Evolutionary conservation across 768 basidiomycete genomes (phyloP).

Genomic region (Leccinum imitatum): DNA sequence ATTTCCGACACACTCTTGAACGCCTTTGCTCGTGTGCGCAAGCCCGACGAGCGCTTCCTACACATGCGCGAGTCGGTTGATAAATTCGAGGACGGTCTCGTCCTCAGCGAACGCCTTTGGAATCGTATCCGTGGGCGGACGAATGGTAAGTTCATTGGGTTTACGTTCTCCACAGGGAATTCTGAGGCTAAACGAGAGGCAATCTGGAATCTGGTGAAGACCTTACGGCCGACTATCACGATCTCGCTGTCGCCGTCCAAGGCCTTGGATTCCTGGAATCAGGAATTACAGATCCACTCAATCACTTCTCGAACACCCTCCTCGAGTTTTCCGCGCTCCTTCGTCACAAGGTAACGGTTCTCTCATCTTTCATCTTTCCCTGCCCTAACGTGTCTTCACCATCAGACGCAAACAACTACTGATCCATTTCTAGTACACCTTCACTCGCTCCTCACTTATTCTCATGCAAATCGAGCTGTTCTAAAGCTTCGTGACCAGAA

Average conservation of each 20-base stretch:
- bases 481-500: slow-evolving; percentile 97
- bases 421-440: slow-evolving; percentile 91
- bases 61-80: slow-evolving; percentile 90
- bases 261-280: slow-evolving; percentile 97
- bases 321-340: slow-evolving; percentile 91
- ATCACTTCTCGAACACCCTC: slow-evolving; percentile 94
- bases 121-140: slow-evolving; percentile 75
- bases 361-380: not conserved
- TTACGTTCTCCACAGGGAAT: slow-evolving; percentile 35
- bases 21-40: slow-evolving; percentile 92
- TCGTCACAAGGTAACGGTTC: slow-evolving; percentile 67
- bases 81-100: slow-evolving; percentile 94
- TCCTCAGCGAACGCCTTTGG: slow-evolving; percentile 77
- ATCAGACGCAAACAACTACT: slow-evolving; percentile 82
- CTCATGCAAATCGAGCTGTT: slow-evolving; percentile 89
- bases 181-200: slow-evolving; percentile 88
- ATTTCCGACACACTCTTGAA: slow-evolving; percentile 95
- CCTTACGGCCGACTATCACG: slow-evolving; percentile 95
- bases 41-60: slow-evolving; percentile 95
- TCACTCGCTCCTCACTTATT: slow-evolving; percentile 91
- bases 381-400: slow-evolving; percentile 1
- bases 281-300: slow-evolving; percentile 96
- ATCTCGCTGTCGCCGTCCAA: slow-evolving; percentile 93
- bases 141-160: slow-evolving; percentile 64
- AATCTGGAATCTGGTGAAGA: slow-evolving; percentile 84